These are phyloP conservation scores for Monosporascus sp. DNA, from an alignment of 2,329 filamentous ascomycete genomes.

Conservation along the genomic window DNA sequence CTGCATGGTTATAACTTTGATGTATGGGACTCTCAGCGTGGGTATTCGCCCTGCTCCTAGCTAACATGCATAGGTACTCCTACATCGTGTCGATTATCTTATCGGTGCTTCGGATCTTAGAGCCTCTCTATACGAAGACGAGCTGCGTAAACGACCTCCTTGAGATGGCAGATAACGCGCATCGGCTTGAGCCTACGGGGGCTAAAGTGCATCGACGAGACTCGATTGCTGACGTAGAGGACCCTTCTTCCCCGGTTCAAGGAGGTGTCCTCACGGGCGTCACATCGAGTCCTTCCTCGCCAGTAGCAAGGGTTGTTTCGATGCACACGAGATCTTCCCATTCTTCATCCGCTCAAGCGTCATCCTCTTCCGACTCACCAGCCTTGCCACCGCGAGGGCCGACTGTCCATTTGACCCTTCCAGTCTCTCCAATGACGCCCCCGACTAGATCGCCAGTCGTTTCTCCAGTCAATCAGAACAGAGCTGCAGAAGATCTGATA, in stretches of 20 bases:
- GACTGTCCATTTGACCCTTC: constrained; percentile 4
- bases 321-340: not conserved
- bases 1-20: constrained; percentile 22
- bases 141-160: constrained; percentile 19
- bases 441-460: constrained; percentile 6
- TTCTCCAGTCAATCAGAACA: constrained; percentile 4
- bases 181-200: constrained; percentile 6
- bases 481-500: constrained; percentile 10
- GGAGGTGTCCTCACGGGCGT: constrained; percentile 4
- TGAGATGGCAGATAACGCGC: constrained; percentile 10
- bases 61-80: constrained; percentile 19
- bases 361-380: not conserved
- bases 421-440: constrained; percentile 15
- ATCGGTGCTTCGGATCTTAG: constrained; percentile 24
- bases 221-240: constrained; percentile 1
- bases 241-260: constrained; percentile 1
- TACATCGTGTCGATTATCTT: constrained; percentile 24
- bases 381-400: not conserved
- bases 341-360: not conserved
- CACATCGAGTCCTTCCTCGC: constrained; percentile 2
- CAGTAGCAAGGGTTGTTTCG: constrained; percentile 3
- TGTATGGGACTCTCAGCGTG: constrained; percentile 18
- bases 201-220: constrained; percentile 4
- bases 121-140: constrained; percentile 22
- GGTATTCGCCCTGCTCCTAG: not conserved